Percentiles rank a stretch among this genome's conserved stretches.
phyloP scores from a whole-genome alignment of 2,329 filamentous ascomycete species.

The Epichloe glyceriae region DNA sequence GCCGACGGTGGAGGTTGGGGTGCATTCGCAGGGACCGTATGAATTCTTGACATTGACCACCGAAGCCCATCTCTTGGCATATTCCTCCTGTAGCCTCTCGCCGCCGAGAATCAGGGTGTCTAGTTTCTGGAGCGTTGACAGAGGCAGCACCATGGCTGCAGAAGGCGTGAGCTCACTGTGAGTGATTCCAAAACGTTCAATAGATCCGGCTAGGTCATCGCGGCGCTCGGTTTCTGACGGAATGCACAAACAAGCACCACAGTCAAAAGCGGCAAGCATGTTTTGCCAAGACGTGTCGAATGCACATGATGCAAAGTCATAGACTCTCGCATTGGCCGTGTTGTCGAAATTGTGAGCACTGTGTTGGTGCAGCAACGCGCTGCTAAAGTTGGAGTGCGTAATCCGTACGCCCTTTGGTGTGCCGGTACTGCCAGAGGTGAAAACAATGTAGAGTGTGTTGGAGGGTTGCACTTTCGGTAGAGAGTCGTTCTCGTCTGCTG shows the following conservation, averaged over 20 bases:
- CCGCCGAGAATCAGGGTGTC: conserved; percentile 4
- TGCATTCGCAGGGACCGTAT: conserved; percentile 4
- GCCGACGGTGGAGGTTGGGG: conserved; percentile 5
- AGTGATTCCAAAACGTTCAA: background rate
- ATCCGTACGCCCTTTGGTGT: conserved; percentile 36
- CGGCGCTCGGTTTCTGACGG: conserved; percentile 7
- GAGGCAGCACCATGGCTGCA: background rate
- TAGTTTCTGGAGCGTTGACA: background rate
- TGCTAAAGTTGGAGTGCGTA: conserved; percentile 10
- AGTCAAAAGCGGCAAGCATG: conserved; percentile 8
- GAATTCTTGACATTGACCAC: conserved; percentile 4
- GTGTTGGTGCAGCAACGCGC: conserved; percentile 6
- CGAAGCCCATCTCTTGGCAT: background rate
- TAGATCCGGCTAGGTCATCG: conserved; percentile 1
- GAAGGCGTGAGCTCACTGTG: conserved; percentile 2
- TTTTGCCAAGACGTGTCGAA: conserved; percentile 12
- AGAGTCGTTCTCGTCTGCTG: background rate
- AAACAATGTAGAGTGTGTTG: conserved; percentile 25
- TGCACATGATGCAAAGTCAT: conserved; percentile 13
- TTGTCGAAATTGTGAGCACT: conserved; percentile 5
- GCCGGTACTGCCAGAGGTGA: conserved; percentile 36
- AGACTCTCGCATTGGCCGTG: conserved; percentile 8
- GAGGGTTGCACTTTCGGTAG: conserved; percentile 7
- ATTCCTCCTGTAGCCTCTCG: background rate
- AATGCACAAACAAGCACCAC: conserved; percentile 11